A percentile compares a stretch with the other conserved stretches of the same genome.
Conservation (phyloP, 2,329 filamentous ascomycete species). For the Penicillium sp. region DNA sequence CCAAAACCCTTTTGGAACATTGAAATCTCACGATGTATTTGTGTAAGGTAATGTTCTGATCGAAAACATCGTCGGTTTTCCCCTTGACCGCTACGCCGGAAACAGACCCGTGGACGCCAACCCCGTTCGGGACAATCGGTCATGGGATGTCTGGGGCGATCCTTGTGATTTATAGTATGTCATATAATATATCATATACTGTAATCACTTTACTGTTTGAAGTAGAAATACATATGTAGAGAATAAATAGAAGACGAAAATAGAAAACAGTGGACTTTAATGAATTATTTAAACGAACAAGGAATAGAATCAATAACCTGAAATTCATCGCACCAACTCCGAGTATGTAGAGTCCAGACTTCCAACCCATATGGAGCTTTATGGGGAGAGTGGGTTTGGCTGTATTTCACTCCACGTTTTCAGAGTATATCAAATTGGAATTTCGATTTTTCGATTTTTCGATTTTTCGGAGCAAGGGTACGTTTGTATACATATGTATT, state of each 20-base stretch:
- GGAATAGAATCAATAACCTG: background rate
- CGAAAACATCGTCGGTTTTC: background rate
- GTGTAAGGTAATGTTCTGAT: background rate
- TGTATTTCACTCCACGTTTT: constrained; percentile 3
- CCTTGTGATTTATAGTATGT: background rate
- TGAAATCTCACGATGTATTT: constrained; percentile 7
- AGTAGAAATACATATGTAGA: background rate
- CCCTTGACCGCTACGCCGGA: constrained; percentile 13
- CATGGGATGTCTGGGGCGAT: constrained; percentile 19
- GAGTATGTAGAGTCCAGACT: background rate
- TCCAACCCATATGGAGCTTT: background rate
- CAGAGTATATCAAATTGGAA: background rate
- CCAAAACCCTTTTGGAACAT: background rate
- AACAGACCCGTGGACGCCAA: constrained; percentile 1
- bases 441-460: background rate
- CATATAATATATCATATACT: background rate
- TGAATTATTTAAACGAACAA: too few species aligned
- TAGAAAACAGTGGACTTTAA: background rate
- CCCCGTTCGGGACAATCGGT: constrained; percentile 11
- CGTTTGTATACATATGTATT: background rate
- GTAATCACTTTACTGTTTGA: background rate
- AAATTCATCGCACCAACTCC: constrained; percentile 2
- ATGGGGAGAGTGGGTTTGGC: constrained; percentile 5
- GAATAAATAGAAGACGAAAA: background rate
- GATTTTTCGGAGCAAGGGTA: background rate